Evolutionary conservation across 2,329 filamentous ascomycete species (phyloP).

Genomic region (Chalara sp.): DNA sequence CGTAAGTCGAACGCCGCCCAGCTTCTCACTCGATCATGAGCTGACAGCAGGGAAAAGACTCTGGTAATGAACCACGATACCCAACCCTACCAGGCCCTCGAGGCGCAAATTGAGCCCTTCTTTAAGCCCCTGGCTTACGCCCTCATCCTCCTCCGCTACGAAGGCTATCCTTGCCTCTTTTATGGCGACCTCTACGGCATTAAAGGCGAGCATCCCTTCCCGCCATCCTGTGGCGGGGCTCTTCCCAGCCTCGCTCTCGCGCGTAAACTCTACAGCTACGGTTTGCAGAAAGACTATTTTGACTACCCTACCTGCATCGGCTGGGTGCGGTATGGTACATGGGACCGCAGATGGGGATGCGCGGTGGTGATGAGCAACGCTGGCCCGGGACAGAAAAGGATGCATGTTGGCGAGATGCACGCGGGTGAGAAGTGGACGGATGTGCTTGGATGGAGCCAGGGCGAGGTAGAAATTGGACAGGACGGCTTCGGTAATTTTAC

Average conservation of each 20-base stretch:
- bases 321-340: constrained; percentile 44
- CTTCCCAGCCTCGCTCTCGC: constrained; percentile 54
- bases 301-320: constrained; percentile 54
- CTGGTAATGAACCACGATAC: constrained; percentile 71
- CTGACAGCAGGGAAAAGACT: constrained; percentile 34
- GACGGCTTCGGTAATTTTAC: constrained; percentile 54
- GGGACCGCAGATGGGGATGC: constrained; percentile 40
- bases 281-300: constrained; percentile 57
- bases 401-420: constrained; percentile 54
- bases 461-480: constrained; percentile 49
- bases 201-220: constrained; percentile 36
- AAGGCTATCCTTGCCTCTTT: constrained; percentile 62
- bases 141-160: constrained; percentile 58
- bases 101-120: constrained; percentile 53
- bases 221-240: constrained; percentile 44
- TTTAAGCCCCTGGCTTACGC: constrained; percentile 69
- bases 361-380: constrained; percentile 52
- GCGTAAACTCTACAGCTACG: constrained; percentile 61
- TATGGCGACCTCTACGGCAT: constrained; percentile 66
- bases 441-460: constrained; percentile 46
- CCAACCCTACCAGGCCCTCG: constrained; percentile 55
- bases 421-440: constrained; percentile 59
- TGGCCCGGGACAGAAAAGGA: constrained; percentile 42
- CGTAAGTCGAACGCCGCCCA: constrained; percentile 30
- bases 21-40: background rate